phyloP scores from a whole-genome alignment of 371 early-diverging fungal genomes.

The Mucor lusitanicus region DNA sequence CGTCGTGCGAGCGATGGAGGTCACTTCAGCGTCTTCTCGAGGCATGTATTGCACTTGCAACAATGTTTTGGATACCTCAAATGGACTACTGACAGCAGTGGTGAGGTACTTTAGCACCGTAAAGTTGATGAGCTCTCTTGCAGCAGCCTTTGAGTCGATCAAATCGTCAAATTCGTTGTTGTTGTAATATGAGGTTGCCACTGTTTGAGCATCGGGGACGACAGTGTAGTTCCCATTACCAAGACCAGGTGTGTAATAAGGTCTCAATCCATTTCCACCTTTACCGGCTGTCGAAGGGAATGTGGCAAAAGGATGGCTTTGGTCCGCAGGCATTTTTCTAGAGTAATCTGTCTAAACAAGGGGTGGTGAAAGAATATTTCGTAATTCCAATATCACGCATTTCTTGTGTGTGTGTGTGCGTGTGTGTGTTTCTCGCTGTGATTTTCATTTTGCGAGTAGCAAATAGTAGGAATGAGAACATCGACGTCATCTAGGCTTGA shows the following conservation, averaged over 20 bases:
- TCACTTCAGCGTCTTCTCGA: constrained; percentile 45
- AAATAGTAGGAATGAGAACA: background rate
- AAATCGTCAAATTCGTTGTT: constrained; percentile 42
- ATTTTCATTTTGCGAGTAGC: background rate
- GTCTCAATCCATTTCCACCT: constrained; percentile 42
- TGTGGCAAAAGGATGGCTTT: constrained; percentile 42
- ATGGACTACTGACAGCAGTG: constrained; percentile 69
- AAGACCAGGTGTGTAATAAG: constrained; percentile 52
- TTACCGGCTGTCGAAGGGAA: constrained; percentile 42
- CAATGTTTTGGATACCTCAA: constrained; percentile 76
- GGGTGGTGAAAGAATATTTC: constrained; percentile 3
- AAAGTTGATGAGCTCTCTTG: constrained; percentile 64
- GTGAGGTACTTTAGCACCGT: constrained; percentile 70
- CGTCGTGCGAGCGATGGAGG: constrained; percentile 14
- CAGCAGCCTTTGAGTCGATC: constrained; percentile 53
- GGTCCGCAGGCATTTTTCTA: constrained; percentile 32
- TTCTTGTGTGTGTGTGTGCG: background rate
- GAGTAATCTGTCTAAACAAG: constrained; percentile 1
- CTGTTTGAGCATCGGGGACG: constrained; percentile 20
- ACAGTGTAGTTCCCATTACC: constrained; percentile 39
- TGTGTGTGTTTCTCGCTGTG: background rate
- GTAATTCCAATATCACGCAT: background rate
- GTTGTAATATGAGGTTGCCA: constrained; percentile 24
- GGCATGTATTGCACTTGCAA: constrained; percentile 85
- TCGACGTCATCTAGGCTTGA: constrained; percentile 1